Percentiles rank a stretch among this genome's conserved stretches.
phyloP scores from a whole-genome alignment of 345 rosid species.

The Syzygium grande region DNA sequence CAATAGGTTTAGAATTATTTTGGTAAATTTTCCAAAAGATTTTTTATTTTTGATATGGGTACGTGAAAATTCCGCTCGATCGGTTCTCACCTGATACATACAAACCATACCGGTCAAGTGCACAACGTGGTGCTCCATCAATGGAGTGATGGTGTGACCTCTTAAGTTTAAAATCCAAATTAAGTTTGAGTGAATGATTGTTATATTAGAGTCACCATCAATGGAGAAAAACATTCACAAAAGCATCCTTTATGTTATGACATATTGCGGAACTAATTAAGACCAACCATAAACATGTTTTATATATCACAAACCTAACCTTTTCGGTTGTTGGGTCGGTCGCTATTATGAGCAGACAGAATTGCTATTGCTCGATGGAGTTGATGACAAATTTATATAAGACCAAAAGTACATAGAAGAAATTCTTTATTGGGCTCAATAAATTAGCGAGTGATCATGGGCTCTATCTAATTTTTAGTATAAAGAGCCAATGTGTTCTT shows the following conservation, averaged over 20 bases:
- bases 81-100: not conserved
- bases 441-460: too few species aligned
- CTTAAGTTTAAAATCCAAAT: not conserved
- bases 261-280: not conserved
- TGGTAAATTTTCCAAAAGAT: not conserved
- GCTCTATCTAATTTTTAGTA: too few species aligned
- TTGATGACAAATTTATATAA: too few species aligned
- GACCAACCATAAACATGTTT: not conserved
- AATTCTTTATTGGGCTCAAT: too few species aligned
- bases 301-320: not conserved
- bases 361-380: too few species aligned
- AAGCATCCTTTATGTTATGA: not conserved
- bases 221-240: not conserved
- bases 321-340: not conserved
- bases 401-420: too few species aligned
- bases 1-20: too few species aligned
- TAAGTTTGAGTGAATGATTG: not conserved
- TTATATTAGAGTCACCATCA: accelerated
- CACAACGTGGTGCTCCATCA: not conserved
- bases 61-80: not conserved
- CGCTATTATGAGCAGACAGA: too few species aligned
- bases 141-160: not conserved
- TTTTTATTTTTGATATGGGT: not conserved
- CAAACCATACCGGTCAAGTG: not conserved
- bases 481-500: too few species aligned